phyloP scores from a whole-genome alignment of 163 green algal genomes.

The Chlamydomonas reinhardtii region DNA sequence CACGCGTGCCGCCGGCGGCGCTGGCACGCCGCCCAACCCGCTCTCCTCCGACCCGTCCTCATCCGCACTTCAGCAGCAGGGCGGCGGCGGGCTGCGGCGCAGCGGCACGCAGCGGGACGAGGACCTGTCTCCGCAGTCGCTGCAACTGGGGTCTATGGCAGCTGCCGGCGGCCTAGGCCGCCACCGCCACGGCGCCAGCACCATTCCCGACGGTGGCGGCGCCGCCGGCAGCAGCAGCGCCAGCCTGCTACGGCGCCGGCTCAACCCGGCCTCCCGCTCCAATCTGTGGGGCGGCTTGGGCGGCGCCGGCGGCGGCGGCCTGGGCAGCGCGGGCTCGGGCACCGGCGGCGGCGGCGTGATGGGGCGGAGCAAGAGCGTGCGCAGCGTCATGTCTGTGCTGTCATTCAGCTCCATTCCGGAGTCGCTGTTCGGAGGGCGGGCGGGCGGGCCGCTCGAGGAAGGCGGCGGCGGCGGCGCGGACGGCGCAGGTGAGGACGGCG shows the following conservation, averaged over 20 bases:
- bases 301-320: neutral
- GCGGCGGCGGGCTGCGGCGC: neutral
- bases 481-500: neutral
- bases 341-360: too few relatives aligned
- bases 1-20: neutral
- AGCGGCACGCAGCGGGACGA: neutral
- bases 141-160: too few relatives aligned
- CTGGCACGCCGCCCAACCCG: neutral
- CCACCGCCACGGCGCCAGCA: neutral
- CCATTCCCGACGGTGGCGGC: neutral
- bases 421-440: neutral
- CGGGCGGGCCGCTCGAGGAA: neutral
- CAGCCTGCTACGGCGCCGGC: neutral
- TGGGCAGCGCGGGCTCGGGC: neutral
- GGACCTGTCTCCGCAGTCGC: too few relatives aligned
- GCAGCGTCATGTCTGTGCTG: constrained; percentile 58
- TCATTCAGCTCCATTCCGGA: constrained; percentile 49
- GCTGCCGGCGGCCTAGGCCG: too few relatives aligned
- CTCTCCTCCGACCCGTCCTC: neutral
- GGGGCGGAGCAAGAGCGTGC: constrained; percentile 25
- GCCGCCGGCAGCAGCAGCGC: neutral
- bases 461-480: neutral
- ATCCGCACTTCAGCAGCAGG: neutral
- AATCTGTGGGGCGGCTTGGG: constrained; percentile 19
- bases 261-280: neutral